Base-by-base conservation (phyloP, 2,329 filamentous ascomycete genomes). In the Fusarium nelsonii region DNA sequence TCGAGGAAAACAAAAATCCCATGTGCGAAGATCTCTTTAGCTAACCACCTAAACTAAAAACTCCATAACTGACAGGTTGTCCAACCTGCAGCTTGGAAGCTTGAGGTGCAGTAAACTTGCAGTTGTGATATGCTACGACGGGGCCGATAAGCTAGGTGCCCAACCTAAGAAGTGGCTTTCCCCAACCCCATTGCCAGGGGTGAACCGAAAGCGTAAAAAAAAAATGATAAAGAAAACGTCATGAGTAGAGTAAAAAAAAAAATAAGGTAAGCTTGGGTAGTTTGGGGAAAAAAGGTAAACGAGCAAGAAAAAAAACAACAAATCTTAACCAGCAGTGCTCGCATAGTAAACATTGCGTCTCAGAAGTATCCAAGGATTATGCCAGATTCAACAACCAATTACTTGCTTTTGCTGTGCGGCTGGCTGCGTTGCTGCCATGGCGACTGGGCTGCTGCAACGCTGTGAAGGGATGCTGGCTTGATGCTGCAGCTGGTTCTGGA, bases 381-480 rank as follows among this genome's bases (percentile, higher is more conserved):
- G 73, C 73, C 63, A 71, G 68, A 57, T 48, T 49, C 18, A 32
- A 36, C 58, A 72, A 55, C 71, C 72, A 73, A 73, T 75, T 57
- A 43, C 40, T 56, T 69, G 67, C 57, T 51, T 49, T 53, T 63
- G 33, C 40, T 32, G 59, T 54, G 54, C 67, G 66, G 68, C 58
- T 74, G 63, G 65, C 43, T 72, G 65, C 72, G 63, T 61, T 71
- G 75, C 74, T 76, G 75, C 75, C 73, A 76, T 75, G 75, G 75
- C 72, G 75, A 76, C 75, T 76, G 58, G 44, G 41, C 63, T 58
- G 56, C 49, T 70, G 57, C 58, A 30, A 62, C 72, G 65, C 62
- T 69, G 64, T 44, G 48, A 60, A 65, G 52, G 61, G 61, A 57
- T 64, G 40, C 52, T 46, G 60, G 49, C 46, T 43, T 44, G 34